phyloP scores from a whole-genome alignment of 192 early-diverging fungal genomes.

The Fimicolochytrium jonesii region DNA sequence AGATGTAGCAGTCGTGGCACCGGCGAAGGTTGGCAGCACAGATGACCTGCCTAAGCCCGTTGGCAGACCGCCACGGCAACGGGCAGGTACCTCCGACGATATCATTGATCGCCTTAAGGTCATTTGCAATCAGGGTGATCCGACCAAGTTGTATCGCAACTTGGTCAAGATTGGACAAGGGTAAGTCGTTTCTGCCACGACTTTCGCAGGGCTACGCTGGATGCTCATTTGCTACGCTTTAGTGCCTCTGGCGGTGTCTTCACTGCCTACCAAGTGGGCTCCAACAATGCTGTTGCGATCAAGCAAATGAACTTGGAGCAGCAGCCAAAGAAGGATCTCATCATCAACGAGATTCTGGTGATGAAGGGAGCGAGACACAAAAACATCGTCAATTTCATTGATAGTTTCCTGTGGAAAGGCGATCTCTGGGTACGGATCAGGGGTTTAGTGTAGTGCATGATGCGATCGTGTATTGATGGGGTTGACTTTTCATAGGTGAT shows the following conservation, averaged over 20 bases:
- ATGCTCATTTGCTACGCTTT: no score
- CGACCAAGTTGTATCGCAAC: constrained; percentile 79
- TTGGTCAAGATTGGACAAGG: constrained; percentile 90
- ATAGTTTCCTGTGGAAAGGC: constrained; percentile 68
- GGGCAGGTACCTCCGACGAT: constrained; percentile 64
- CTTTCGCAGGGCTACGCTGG: neutral
- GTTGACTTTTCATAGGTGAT: constrained; percentile 46
- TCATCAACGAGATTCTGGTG: constrained; percentile 76
- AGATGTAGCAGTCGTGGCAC: neutral
- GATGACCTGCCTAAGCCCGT: constrained; percentile 11
- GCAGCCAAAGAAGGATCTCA: constrained; percentile 94
- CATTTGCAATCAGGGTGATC: constrained; percentile 85
- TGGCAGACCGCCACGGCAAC: constrained; percentile 10
- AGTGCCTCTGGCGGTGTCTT: constrained; percentile 94
- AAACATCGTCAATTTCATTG: constrained; percentile 85
- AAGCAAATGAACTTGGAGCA: constrained; percentile 96
- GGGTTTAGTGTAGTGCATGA: neutral
- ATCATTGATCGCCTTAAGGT: constrained; percentile 73
- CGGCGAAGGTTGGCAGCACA: neutral
- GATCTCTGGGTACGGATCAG: constrained; percentile 60
- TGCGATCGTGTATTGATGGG: no score
- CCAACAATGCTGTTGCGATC: constrained; percentile 76
- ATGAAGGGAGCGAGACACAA: constrained; percentile 51
- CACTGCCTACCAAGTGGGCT: constrained; percentile 64
- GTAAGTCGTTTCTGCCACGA: constrained; percentile 23